Evolutionary conservation across 805 yeast genomes (phyloP).

Genomic region (Maudiozyma bulderi): DNA sequence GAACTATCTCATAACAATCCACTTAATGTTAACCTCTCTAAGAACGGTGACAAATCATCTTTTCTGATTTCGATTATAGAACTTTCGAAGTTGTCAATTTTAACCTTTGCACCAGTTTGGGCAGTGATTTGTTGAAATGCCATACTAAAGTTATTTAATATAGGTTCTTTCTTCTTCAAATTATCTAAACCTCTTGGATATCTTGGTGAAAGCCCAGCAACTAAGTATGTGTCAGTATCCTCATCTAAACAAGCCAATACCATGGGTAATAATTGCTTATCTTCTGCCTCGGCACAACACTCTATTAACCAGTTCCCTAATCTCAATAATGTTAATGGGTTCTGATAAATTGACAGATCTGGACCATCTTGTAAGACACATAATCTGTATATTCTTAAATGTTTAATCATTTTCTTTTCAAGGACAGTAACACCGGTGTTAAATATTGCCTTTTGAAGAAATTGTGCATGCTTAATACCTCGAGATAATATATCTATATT

Average conservation of each 20-base stretch:
- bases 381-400: constrained; percentile 68
- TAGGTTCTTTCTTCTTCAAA: constrained; percentile 31
- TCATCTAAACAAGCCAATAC: constrained; percentile 78
- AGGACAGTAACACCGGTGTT: constrained; percentile 82
- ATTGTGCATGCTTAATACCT: constrained; percentile 80
- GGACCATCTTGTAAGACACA: constrained; percentile 89
- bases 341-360: constrained; percentile 63
- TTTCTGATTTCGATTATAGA: constrained; percentile 82
- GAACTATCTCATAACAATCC: constrained; percentile 34
- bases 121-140: constrained; percentile 86
- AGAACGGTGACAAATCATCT: constrained; percentile 79
- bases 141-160: constrained; percentile 74
- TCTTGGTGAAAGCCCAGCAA: constrained; percentile 82
- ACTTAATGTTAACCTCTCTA: constrained; percentile 73
- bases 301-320: constrained; percentile 89
- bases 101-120: constrained; percentile 75
- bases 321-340: constrained; percentile 77
- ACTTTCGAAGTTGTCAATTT: constrained; percentile 91
- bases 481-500: constrained; percentile 27
- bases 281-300: constrained; percentile 72
- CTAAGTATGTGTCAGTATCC: constrained; percentile 66
- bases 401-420: constrained; percentile 72
- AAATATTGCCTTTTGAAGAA: constrained; percentile 73
- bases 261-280: constrained; percentile 56
- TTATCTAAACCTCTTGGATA: constrained; percentile 44